Percentiles rank a stretch among this genome's conserved stretches.
phyloP scores from a whole-genome alignment of 106 monocot genomes.

The Dendrobium catenatum region DNA sequence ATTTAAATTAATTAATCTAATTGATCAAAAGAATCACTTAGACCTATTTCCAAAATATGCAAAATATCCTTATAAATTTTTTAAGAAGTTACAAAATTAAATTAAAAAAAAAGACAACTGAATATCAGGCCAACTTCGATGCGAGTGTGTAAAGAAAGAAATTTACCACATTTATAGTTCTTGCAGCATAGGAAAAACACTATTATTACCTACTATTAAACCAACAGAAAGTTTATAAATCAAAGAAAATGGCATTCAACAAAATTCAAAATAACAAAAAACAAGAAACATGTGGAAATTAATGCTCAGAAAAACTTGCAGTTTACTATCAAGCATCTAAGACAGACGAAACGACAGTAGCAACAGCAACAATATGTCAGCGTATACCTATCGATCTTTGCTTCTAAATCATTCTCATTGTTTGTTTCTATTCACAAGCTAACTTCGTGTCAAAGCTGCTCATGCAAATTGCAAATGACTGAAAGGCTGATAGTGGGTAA shows the following conservation, averaged over 20 bases:
- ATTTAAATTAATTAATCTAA: too few relatives aligned
- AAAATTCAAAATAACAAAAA: background rate
- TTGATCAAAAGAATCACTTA: too few relatives aligned
- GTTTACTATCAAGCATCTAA: too few relatives aligned
- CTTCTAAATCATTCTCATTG: background rate
- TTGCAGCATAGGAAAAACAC: too few relatives aligned
- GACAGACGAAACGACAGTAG: background rate
- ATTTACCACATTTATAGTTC: too few relatives aligned
- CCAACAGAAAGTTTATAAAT: background rate
- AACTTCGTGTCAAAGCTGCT: slow-evolving; percentile 45
- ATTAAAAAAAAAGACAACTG: too few relatives aligned
- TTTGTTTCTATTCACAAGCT: slow-evolving; percentile 35
- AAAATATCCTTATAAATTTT: too few relatives aligned
- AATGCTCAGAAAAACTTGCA: background rate
- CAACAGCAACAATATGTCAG: background rate
- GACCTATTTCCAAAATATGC: too few relatives aligned
- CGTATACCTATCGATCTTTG: background rate
- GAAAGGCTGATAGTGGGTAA: slow-evolving; percentile 22
- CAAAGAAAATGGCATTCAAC: background rate
- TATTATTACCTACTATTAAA: background rate
- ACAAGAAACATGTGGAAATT: background rate
- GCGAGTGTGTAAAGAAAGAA: too few relatives aligned
- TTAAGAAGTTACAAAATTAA: too few relatives aligned
- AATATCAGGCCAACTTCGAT: too few relatives aligned
- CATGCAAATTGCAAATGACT: slow-evolving; percentile 53